These are phyloP conservation scores for Arthrobotrys musiformis DNA, from an alignment of 2,329 filamentous ascomycete species.

Conservation along the genomic window DNA sequence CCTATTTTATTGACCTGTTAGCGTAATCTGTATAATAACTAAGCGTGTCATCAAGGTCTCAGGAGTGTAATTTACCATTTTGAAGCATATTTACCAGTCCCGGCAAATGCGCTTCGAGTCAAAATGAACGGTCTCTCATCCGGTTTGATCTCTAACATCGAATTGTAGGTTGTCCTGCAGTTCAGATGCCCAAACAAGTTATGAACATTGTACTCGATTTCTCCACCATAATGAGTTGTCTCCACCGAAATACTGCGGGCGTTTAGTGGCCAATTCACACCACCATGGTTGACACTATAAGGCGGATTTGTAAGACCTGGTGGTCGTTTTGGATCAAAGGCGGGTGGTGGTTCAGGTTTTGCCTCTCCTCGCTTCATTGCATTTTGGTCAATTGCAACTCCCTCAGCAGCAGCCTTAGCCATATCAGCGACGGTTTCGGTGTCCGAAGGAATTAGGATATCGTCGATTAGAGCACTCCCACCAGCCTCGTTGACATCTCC, in stretches of 20 bases:
- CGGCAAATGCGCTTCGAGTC: constrained; percentile 81
- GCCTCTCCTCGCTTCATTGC: constrained; percentile 71
- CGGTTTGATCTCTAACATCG: constrained; percentile 63
- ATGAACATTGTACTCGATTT: constrained; percentile 82
- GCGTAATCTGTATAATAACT: constrained; percentile 61
- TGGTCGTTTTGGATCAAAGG: constrained; percentile 73
- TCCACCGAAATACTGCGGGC: constrained; percentile 80
- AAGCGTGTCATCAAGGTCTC: constrained; percentile 62
- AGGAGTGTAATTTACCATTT: constrained; percentile 53
- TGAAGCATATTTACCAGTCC: constrained; percentile 68
- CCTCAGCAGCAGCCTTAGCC: constrained; percentile 43
- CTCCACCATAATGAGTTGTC: constrained; percentile 77
- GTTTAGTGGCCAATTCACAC: constrained; percentile 69
- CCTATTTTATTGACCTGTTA: not conserved
- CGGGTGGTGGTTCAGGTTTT: constrained; percentile 73
- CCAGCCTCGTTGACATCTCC: constrained; percentile 63
- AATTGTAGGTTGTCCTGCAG: constrained; percentile 73
- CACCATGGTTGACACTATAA: constrained; percentile 77
- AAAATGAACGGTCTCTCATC: constrained; percentile 85
- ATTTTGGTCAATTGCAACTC: not conserved
- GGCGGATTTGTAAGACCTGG: constrained; percentile 79
- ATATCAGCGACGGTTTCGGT: constrained; percentile 63
- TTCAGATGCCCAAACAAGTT: constrained; percentile 81
- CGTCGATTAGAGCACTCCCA: constrained; percentile 73
- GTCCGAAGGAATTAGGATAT: constrained; percentile 81